These are phyloP conservation scores for Metschnikowia kofuensis DNA, from an alignment of 805 yeast genomes.

Conservation along the genomic window DNA sequence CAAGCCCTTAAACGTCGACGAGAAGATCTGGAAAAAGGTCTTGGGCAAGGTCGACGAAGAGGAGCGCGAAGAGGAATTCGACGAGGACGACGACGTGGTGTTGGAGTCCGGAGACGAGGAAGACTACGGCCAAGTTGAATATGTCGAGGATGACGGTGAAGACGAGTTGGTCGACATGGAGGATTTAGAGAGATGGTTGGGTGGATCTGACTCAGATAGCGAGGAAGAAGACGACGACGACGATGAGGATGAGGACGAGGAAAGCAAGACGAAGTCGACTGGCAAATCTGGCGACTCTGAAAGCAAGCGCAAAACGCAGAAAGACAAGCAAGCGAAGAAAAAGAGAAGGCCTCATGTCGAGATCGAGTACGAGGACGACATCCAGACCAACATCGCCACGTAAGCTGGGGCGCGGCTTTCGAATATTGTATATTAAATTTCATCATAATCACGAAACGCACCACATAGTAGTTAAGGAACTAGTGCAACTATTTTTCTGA, in stretches of 20 bases:
- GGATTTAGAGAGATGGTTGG: conserved; percentile 88
- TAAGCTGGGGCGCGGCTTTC: background rate
- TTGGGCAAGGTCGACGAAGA: conserved; percentile 61
- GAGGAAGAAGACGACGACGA: conserved; percentile 28
- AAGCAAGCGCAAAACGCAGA: conserved; percentile 24
- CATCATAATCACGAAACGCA: background rate
- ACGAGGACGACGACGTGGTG: conserved; percentile 52
- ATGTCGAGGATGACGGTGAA: conserved; percentile 86
- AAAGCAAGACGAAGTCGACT: conserved; percentile 19
- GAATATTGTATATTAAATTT: no score
- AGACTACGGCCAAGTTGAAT: conserved; percentile 73
- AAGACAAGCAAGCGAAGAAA: conserved; percentile 29
- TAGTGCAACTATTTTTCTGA: no score
- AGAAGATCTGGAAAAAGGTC: conserved; percentile 91
- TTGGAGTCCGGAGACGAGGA: conserved; percentile 42
- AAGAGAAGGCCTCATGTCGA: conserved; percentile 72
- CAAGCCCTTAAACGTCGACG: conserved; percentile 95
- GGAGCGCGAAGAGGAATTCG: conserved; percentile 59
- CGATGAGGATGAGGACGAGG: conserved; percentile 35
- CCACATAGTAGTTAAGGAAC: no score
- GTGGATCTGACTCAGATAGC: conserved; percentile 23
- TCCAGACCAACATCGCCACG: conserved; percentile 35
- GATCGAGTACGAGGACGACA: conserved; percentile 80
- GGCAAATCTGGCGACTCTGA: conserved; percentile 1
- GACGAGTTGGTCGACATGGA: conserved; percentile 90